phyloP scores from a whole-genome alignment of 345 rosid genomes.

The Aegle marmelos region DNA sequence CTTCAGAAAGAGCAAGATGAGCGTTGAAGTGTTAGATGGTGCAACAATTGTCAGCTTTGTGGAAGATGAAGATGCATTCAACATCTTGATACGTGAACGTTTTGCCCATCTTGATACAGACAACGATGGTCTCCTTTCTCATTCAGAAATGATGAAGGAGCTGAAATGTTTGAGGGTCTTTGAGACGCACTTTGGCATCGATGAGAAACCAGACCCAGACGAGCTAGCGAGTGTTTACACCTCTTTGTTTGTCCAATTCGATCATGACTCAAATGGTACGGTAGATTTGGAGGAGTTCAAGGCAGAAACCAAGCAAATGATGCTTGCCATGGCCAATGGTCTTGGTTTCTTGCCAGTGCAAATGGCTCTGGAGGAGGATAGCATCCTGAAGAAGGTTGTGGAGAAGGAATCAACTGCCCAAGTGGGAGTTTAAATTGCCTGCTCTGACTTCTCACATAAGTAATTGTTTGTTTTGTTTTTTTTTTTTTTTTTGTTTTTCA shows the following conservation, averaged over 20 bases:
- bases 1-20: conserved; percentile 21
- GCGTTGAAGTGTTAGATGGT: conserved; percentile 37
- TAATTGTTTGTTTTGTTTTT: background rate
- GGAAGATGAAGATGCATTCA: conserved; percentile 47
- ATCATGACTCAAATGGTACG: conserved; percentile 37
- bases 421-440: background rate
- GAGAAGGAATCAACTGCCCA: conserved; percentile 32
- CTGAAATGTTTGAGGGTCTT: conserved; percentile 37
- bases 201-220: conserved; percentile 25
- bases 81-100: conserved; percentile 12
- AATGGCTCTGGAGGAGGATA: conserved; percentile 48
- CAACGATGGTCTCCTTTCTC: conserved; percentile 39
- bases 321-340: conserved; percentile 50
- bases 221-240: conserved; percentile 26
- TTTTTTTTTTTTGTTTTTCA: background rate
- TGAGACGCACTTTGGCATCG: conserved; percentile 39
- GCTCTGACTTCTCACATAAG: background rate
- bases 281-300: conserved; percentile 47
- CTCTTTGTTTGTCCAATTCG: conserved; percentile 33
- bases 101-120: conserved; percentile 33
- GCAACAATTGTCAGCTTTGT: conserved; percentile 38
- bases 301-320: conserved; percentile 42
- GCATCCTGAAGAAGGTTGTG: conserved; percentile 46
- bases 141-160: conserved; percentile 44
- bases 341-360: conserved; percentile 49